Evolutionary conservation across 2,329 filamentous ascomycete species (phyloP), one percentile per base, ranked within the genome.

Genomic region (Arthrobotrys sinensis): DNA sequence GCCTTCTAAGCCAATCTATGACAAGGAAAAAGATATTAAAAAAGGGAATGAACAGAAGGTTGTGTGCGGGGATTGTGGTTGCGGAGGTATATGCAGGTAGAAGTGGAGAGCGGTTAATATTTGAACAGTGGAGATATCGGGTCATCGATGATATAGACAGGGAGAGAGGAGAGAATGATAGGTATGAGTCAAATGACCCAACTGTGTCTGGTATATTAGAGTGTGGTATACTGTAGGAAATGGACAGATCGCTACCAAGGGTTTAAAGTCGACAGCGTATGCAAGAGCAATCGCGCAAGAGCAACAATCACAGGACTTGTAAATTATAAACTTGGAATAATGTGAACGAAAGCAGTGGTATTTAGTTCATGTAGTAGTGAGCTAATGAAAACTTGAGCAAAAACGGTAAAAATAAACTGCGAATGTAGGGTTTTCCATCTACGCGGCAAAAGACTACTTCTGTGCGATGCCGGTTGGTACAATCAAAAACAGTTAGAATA

Each of bases 71-170:
- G 24, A 19, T 3, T 40, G 50, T 10, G 32, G 53, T 6, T 36
- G n/a, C 21, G 34, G 24, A 36, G 24, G 2, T 28, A 28, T 28
- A 28, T 32, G 24, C 16, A 53, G 10, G 16, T 6, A n/a, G 50
- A 21, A 32, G 60, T 34, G 40, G 60, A 64, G 40, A 64, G 60
- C 28, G 40, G 60, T 16, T 34, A 53, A 48, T 52, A 45, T 63
- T 10, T 11, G 24, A 60, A 19, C 10, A 52, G 62, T 46, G 43
- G 45, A 65, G 43, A 12, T n/a, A 24, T 24, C 16, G 7, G 19
- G 19, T 48, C 24, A 4, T n/a, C 19, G 45, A 14, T 48, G 11
- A 3, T 24, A 48, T 21, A 8, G 7, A 52, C 16, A 52, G n/a
- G 48, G 11, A 52, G n/a, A 52, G 21, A 11, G 21, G 24, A 28